Base-by-base conservation (phyloP, 192 early-diverging fungal species). In the Umbelopsis sp. region DNA sequence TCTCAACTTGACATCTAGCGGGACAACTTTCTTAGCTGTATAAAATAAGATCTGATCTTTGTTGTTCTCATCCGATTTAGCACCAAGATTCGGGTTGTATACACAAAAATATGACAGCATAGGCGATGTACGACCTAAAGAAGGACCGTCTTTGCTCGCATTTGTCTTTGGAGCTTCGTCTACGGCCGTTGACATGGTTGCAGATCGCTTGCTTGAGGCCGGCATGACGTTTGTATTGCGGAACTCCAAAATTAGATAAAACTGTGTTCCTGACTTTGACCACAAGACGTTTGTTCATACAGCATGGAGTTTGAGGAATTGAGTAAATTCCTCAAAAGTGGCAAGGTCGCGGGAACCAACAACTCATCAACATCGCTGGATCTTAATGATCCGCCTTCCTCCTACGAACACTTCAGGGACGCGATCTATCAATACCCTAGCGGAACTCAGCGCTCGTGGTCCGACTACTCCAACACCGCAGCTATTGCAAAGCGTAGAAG, bases 11-110 rank as follows among this genome's bases (percentile, higher is more conserved):
- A 84, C 84, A 71, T 92, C 91, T 66, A 91, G 72, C n/a, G 90
- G 88, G 8, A 91, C 89, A 6, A 86, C 86, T 33, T 78, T 81
- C 64, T 89, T 87, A 4, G 91, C 89, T 0, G 86, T 81, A 68
- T 92, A 93, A 61, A 87, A 93, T 4, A 93, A 75, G 20, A 93
- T 77, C 74, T 93, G 92, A 53, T 93, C 90, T 77, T 89, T 85
- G 8, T 89, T 82, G n/a, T 78, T 88, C 68, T 92, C 91, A 70
- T 92, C 92, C 0, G 79, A 79, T 49, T 80, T 78, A 0, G 80
- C 78, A 0, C 91, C 88, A 49, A 92, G 79, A 45, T 81, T 82
- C 11, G 92, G 90, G 68, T 91, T 91, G 71, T 90, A 93, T 15
- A 93, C 81, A 49, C 90, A 87, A 75, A 93, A 93, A 73, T 90